A percentile compares a stretch with the other conserved stretches of the same genome.
phyloP scores from a whole-genome alignment of 176 grass and related monocot genomes.

The Oryza coarctata region DNA sequence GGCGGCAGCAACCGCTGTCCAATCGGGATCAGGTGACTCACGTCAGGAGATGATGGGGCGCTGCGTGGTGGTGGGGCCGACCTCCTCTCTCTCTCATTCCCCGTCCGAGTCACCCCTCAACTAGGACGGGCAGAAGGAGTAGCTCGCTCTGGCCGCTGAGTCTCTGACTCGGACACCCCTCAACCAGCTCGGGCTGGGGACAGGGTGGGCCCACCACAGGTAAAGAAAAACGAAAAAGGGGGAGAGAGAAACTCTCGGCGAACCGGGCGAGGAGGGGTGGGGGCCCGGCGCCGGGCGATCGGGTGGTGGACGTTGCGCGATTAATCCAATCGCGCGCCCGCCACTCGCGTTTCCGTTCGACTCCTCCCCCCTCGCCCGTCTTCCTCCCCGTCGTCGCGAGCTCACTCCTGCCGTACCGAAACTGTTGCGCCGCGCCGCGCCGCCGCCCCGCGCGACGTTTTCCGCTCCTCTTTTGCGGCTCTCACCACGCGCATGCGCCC shows the following conservation, averaged over 20 bases:
- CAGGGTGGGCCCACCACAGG: constrained; percentile 3
- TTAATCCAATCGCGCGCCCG: constrained; percentile 18
- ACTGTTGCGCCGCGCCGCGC: neutral
- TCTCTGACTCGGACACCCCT: constrained; percentile 24
- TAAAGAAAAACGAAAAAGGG: constrained; percentile 30
- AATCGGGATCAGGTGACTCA: constrained; percentile 62
- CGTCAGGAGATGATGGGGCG: constrained; percentile 45
- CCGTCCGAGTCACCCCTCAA: constrained; percentile 22
- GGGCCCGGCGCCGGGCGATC: neutral
- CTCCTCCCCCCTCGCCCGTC: neutral
- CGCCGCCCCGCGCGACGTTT: neutral
- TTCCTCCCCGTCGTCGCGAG: neutral
- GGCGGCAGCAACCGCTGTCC: constrained; percentile 56
- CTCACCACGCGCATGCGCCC: neutral
- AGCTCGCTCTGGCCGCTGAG: neutral
- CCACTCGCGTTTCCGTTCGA: neutral
- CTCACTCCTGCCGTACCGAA: no score
- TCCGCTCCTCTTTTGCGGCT: neutral
- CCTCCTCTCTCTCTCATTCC: neutral
- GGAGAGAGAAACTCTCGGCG: neutral
- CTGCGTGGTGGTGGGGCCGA: constrained; percentile 38
- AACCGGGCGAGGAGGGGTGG: neutral
- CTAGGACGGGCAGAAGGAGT: neutral
- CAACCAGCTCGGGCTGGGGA: constrained; percentile 13
- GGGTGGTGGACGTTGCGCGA: neutral